A percentile compares a stretch with the other conserved stretches of the same genome.
phyloP scores from a whole-genome alignment of 495 filamentous ascomycete species.

The Tuber aestivum region DNA sequence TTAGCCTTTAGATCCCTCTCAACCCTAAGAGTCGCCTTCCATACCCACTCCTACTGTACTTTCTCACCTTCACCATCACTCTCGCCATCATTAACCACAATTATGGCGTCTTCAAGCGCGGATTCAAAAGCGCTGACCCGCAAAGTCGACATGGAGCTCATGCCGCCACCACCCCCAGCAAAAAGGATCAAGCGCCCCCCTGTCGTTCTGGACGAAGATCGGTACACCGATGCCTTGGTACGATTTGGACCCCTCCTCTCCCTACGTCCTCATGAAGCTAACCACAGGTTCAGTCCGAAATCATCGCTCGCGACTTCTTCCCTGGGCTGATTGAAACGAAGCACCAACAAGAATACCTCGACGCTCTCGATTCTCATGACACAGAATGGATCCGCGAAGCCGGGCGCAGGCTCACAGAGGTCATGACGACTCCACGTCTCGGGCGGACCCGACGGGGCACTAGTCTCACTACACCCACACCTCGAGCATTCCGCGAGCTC shows the following conservation, averaged over 20 bases:
- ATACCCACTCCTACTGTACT: neutral
- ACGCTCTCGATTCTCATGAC: slow-evolving; percentile 80
- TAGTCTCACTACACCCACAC: slow-evolving; percentile 33
- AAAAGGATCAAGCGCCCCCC: slow-evolving; percentile 91
- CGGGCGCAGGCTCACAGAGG: slow-evolving; percentile 61
- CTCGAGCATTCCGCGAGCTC: slow-evolving; percentile 18
- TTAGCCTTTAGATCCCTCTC: neutral
- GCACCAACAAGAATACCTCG: slow-evolving; percentile 82
- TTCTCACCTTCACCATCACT: neutral
- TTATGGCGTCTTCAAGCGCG: slow-evolving; percentile 17
- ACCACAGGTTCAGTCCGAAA: slow-evolving; percentile 57
- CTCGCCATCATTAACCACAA: neutral
- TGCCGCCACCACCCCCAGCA: slow-evolving; percentile 81
- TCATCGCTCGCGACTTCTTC: slow-evolving; percentile 96
- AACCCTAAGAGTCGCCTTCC: neutral
- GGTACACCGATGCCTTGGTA: slow-evolving; percentile 73
- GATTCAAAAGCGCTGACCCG: slow-evolving; percentile 55
- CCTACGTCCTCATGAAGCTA: neutral
- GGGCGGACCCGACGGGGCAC: slow-evolving; percentile 29
- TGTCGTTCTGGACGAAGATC: slow-evolving; percentile 87
- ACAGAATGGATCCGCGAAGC: slow-evolving; percentile 79
- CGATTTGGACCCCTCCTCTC: neutral
- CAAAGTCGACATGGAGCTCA: slow-evolving; percentile 67
- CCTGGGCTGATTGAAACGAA: slow-evolving; percentile 81
- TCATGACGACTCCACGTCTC: slow-evolving; percentile 64